These are phyloP conservation scores for Cladosporium phlei DNA, from an alignment of 2,329 filamentous ascomycete species.

Conservation along the genomic window DNA sequence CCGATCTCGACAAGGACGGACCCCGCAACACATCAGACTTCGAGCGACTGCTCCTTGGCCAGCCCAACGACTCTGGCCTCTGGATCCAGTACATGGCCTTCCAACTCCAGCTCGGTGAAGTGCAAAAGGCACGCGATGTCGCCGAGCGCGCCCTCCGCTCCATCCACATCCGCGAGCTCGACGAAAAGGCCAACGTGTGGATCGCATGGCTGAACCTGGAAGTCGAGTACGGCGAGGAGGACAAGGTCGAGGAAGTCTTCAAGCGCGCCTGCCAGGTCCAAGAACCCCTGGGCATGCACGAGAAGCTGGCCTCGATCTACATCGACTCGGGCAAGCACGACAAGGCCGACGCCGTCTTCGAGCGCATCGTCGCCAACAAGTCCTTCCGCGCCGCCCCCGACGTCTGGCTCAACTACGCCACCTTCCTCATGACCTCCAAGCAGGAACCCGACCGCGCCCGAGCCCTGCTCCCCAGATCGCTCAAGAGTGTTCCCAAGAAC, in stretches of 20 bases:
- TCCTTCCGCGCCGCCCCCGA: conserved; percentile 67
- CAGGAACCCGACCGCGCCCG: conserved; percentile 68
- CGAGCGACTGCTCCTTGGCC: conserved; percentile 84
- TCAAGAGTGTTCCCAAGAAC: conserved; percentile 70
- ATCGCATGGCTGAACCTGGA: conserved; percentile 91
- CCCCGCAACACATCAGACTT: conserved; percentile 89
- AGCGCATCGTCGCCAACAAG: conserved; percentile 81
- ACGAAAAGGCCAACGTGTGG: conserved; percentile 94
- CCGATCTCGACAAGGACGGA: conserved; percentile 81
- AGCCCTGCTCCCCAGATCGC: conserved; percentile 73
- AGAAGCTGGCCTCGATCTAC: conserved; percentile 87
- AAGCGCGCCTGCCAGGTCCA: conserved; percentile 92
- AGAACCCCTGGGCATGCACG: conserved; percentile 82
- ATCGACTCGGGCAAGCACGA: conserved; percentile 82
- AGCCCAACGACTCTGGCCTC: conserved; percentile 85
- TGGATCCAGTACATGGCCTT: conserved; percentile 99
- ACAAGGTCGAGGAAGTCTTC: conserved; percentile 79
- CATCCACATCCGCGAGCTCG: conserved; percentile 85
- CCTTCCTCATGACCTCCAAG: conserved; percentile 76
- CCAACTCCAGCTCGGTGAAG: conserved; percentile 86
- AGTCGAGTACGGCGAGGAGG: conserved; percentile 73
- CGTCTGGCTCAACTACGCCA: conserved; percentile 92
- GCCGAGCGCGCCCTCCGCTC: conserved; percentile 85
- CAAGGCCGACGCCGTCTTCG: conserved; percentile 85
- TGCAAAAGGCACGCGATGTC: conserved; percentile 80